These are phyloP conservation scores for Fusarium sp. DNA, from an alignment of 2,329 filamentous ascomycete species.

Conservation along the genomic window DNA sequence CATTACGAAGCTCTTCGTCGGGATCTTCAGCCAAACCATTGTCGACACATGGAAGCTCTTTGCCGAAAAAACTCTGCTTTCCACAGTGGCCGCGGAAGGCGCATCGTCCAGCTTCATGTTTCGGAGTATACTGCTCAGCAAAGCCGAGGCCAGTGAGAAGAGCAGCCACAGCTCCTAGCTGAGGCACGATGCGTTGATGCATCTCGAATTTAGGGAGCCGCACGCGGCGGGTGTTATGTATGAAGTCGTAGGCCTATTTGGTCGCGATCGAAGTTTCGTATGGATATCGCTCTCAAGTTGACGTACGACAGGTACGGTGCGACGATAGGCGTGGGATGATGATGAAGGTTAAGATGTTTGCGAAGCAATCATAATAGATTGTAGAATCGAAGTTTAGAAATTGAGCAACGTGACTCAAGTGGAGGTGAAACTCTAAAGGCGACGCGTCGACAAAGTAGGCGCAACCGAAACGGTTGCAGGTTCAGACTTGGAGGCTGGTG, in stretches of 20 bases:
- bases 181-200: conserved; percentile 46
- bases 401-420: background rate
- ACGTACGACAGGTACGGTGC: conserved; percentile 7
- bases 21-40: conserved; percentile 84
- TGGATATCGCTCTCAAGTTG: conserved; percentile 21
- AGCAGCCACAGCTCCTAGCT: conserved; percentile 45
- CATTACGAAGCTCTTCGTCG: conserved; percentile 73
- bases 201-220: conserved; percentile 41
- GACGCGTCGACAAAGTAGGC: conserved; percentile 21
- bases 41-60: conserved; percentile 90
- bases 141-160: conserved; percentile 41
- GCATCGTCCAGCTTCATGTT: conserved; percentile 88
- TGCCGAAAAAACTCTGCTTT: conserved; percentile 88
- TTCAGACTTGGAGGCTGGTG: conserved; percentile 15
- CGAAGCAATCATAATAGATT: conserved; percentile 27
- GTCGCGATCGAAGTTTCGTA: conserved; percentile 16
- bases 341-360: conserved; percentile 10
- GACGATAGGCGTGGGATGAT: conserved; percentile 18
- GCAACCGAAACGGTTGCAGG: conserved; percentile 21
- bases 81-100: conserved; percentile 93
- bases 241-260: conserved; percentile 22
- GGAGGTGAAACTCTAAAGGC: conserved; percentile 18
- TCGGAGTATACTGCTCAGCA: conserved; percentile 57
- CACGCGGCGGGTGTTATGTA: conserved; percentile 25
- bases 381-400: conserved; percentile 2